phyloP scores from a whole-genome alignment of 441 rosid genomes.

The Adansonia madagascariensis region DNA sequence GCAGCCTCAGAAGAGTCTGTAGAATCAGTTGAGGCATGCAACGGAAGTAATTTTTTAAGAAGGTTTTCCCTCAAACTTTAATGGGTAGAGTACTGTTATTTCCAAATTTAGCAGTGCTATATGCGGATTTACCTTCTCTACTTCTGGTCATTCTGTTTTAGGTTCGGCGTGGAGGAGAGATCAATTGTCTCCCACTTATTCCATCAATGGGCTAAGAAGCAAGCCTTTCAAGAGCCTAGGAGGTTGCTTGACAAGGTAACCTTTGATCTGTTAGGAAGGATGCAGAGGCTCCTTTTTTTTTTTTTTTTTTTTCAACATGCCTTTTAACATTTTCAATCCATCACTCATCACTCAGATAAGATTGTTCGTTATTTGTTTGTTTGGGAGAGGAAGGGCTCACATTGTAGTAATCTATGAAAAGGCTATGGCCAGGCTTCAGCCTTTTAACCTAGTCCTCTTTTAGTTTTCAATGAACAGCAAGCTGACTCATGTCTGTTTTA shows the following conservation, averaged over 20 bases:
- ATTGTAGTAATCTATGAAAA: background rate
- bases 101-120: conserved; percentile 19
- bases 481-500: conserved; percentile 8
- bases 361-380: background rate
- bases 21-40: conserved; percentile 43
- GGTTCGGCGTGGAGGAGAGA: conserved; percentile 84
- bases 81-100: conserved; percentile 17
- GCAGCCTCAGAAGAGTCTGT: conserved; percentile 47
- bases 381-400: background rate
- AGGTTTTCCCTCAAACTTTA: conserved; percentile 51
- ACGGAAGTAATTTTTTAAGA: conserved; percentile 70
- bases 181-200: conserved; percentile 85
- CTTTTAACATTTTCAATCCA: background rate
- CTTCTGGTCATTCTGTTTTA: conserved; percentile 36
- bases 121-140: conserved; percentile 3
- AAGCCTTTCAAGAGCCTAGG: conserved; percentile 85
- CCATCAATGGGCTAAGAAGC: conserved; percentile 93
- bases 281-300: conserved; percentile 2
- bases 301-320: background rate
- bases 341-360: background rate
- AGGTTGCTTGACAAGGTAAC: conserved; percentile 84
- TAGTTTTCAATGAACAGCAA: conserved; percentile 8
- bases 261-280: background rate
- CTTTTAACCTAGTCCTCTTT: conserved; percentile 7
- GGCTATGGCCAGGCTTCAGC: background rate